Conservation (phyloP, 2,329 filamentous ascomycete species). For the Fusarium acutatum region DNA sequence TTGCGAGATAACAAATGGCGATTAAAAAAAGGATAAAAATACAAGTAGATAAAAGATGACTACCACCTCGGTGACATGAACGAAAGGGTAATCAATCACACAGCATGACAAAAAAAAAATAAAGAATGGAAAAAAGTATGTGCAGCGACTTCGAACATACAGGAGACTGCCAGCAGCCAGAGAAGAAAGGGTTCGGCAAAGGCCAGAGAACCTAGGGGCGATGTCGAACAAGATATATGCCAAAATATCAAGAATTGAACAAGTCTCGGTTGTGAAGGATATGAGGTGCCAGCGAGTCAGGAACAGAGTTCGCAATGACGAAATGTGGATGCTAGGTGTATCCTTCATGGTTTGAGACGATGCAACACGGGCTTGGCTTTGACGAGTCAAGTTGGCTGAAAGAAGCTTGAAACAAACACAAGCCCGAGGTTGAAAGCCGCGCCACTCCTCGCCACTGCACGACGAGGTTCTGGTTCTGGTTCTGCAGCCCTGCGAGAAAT, state of each 20-base stretch:
- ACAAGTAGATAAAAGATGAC: neutral
- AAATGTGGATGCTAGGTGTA: neutral
- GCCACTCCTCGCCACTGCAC: neutral
- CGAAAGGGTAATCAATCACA: neutral
- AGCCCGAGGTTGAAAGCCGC: neutral
- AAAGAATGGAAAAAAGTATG: neutral
- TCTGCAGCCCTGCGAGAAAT: slow-evolving; percentile 24
- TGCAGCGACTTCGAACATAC: neutral
- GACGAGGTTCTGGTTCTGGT: neutral
- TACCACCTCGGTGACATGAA: neutral
- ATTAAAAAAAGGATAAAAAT: neutral
- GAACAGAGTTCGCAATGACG: neutral
- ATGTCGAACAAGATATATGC: neutral
- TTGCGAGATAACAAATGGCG: neutral
- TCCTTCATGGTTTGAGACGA: slow-evolving; percentile 4
- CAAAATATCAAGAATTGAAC: neutral
- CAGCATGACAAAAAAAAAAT: neutral
- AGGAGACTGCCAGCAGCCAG: slow-evolving; percentile 28
- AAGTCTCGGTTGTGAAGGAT: neutral
- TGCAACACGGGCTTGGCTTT: neutral
- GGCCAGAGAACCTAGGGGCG: neutral
- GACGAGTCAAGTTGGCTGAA: slow-evolving; percentile 13
- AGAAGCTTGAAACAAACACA: neutral
- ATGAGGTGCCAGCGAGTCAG: slow-evolving; percentile 3
- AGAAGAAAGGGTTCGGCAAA: neutral